Percentiles rank a stretch among this genome's conserved stretches.
These are phyloP conservation scores for Alternaria dauci DNA, from an alignment of 2,329 filamentous ascomycete species.

Conservation along the genomic window DNA sequence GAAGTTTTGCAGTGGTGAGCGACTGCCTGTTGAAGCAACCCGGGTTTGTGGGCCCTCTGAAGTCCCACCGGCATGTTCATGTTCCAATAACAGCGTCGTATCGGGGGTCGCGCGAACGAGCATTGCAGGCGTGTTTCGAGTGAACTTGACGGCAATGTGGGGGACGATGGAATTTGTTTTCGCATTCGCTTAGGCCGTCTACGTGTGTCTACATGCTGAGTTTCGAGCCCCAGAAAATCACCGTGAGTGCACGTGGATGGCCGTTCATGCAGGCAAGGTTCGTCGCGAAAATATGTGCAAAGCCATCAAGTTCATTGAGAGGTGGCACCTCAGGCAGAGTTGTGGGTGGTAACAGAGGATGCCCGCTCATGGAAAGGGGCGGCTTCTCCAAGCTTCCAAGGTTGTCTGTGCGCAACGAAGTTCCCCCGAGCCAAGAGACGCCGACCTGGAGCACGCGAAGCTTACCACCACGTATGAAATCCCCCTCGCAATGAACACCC, in stretches of 20 bases:
- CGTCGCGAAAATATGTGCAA: not conserved
- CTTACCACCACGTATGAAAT: not conserved
- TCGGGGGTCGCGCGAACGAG: not conserved
- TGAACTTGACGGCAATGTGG: not conserved
- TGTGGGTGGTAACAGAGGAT: not conserved
- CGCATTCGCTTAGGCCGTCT: not conserved
- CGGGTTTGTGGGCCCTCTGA: not conserved
- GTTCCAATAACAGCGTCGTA: not conserved
- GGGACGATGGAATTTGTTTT: not conserved
- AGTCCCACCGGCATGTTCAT: not conserved
- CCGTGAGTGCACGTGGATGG: not conserved
- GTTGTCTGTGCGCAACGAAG: conserved; percentile 3
- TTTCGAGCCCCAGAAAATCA: not conserved
- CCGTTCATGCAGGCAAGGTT: not conserved
- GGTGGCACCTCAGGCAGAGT: not conserved
- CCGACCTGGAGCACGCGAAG: not conserved
- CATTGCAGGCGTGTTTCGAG: not conserved
- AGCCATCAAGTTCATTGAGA: not conserved
- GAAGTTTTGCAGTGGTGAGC: not conserved
- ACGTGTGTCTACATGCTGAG: not conserved
- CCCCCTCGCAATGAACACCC: not conserved
- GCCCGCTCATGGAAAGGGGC: not conserved
- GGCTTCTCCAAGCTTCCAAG: not conserved
- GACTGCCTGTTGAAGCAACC: conserved; percentile 8
- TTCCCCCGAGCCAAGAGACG: conserved; percentile 3